A percentile compares a stretch with the other conserved stretches of the same genome.
phyloP scores from a whole-genome alignment of 2,329 filamentous ascomycete genomes.

The Diaporthe ilicicola region DNA sequence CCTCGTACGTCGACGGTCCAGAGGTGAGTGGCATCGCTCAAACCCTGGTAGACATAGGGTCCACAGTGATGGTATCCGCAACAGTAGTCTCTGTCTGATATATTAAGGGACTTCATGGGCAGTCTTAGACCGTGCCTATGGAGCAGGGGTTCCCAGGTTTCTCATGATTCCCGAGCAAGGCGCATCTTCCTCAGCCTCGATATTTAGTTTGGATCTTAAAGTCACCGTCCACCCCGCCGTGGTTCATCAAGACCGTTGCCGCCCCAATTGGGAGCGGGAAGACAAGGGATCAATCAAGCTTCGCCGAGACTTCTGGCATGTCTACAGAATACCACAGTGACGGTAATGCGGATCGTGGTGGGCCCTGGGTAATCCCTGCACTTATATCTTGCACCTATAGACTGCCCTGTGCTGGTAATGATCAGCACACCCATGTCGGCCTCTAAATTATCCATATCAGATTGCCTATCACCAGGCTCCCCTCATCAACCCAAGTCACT shows the following conservation, averaged over 20 bases:
- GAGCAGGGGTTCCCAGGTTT: background rate
- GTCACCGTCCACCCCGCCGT: no score
- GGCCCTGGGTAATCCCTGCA: background rate
- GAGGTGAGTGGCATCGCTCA: background rate
- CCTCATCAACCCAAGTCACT: background rate
- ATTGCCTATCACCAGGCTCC: constrained; percentile 14
- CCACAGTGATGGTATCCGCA: no score
- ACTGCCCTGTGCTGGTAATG: background rate
- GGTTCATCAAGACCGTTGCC: background rate
- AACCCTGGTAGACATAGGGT: no score
- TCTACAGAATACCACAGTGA: background rate
- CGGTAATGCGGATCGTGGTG: background rate
- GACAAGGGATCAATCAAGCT: background rate
- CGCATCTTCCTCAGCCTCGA: background rate
- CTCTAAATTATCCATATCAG: constrained; percentile 16
- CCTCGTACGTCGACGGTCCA: background rate
- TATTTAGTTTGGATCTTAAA: background rate
- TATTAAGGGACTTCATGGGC: background rate
- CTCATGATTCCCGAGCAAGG: background rate
- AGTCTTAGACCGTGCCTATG: background rate
- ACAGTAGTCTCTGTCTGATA: background rate
- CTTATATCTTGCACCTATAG: constrained; percentile 5
- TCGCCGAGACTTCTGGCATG: constrained; percentile 19
- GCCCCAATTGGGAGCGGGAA: background rate
- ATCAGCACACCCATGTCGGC: constrained; percentile 16